A percentile compares a stretch with the other conserved stretches of the same genome.
phyloP scores from a whole-genome alignment of 2,329 filamentous ascomycete genomes.

The Sporothrix inflata region DNA sequence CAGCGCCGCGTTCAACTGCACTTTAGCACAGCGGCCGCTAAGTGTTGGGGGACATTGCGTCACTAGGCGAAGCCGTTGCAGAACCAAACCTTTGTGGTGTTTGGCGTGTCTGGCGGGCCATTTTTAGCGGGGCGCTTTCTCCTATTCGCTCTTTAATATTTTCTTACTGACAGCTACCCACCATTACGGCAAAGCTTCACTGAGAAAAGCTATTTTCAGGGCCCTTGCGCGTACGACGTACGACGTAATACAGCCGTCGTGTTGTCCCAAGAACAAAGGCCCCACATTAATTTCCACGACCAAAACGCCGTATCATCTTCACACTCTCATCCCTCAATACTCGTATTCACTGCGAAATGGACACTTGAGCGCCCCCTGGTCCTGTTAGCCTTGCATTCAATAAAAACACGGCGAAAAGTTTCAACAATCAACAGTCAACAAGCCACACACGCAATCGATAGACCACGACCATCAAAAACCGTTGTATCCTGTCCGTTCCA shows the following conservation, averaged over 20 bases:
- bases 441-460: not conserved
- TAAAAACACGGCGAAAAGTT: not conserved
- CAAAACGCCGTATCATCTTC: not conserved
- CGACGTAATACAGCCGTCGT: not conserved
- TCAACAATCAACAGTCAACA: not conserved
- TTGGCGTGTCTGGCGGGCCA: not conserved
- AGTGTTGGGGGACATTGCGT: constrained; percentile 5
- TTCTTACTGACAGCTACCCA: constrained; percentile 11
- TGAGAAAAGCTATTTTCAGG: constrained; percentile 2
- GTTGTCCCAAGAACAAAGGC: not conserved
- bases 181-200: constrained; percentile 9
- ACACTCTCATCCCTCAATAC: not conserved
- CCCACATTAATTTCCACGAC: constrained; percentile 24
- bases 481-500: no score
- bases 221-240: constrained; percentile 13
- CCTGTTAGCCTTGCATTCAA: constrained; percentile 16
- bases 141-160: not conserved
- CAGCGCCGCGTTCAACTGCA: not conserved
- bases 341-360: not conserved
- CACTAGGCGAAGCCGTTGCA: constrained; percentile 11
- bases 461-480: not conserved
- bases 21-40: not conserved
- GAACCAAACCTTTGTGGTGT: not conserved
- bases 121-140: not conserved
- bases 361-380: not conserved